phyloP scores from a whole-genome alignment of 169 alveolate species.

The Plasmodium falciparum region DNA sequence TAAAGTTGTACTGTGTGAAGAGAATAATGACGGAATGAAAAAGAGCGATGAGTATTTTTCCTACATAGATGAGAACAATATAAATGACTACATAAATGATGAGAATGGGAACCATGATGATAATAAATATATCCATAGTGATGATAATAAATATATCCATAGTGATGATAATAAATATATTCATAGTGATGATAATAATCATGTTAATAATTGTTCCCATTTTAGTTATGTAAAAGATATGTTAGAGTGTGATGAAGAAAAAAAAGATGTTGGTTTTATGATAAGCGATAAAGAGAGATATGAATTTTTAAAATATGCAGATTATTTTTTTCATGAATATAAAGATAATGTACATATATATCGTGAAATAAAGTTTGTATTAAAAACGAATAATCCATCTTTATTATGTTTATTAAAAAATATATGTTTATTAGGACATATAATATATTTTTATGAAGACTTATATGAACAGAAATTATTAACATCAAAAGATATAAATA shows the following conservation, averaged over 20 bases:
- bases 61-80: neutral
- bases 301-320: constrained; percentile 20
- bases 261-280: too few relatives aligned
- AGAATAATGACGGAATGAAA: neutral
- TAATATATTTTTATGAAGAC: constrained; percentile 24
- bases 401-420: constrained; percentile 31
- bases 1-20: neutral
- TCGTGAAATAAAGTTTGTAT: constrained; percentile 11
- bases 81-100: neutral
- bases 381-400: constrained; percentile 26
- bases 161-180: neutral
- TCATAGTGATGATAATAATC: neutral
- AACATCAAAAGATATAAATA: constrained; percentile 21
- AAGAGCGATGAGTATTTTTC: neutral
- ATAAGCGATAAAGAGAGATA: constrained; percentile 5
- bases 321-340: constrained; percentile 39
- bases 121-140: neutral
- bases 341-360: constrained; percentile 21
- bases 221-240: too few relatives aligned
- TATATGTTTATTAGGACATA: constrained; percentile 30
- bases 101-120: neutral
- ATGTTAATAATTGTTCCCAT: neutral
- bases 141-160: neutral
- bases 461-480: constrained; percentile 22
- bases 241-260: neutral